These are phyloP conservation scores for Pisolithus sp. DNA, from an alignment of 768 basidiomycete species.

Conservation along the genomic window DNA sequence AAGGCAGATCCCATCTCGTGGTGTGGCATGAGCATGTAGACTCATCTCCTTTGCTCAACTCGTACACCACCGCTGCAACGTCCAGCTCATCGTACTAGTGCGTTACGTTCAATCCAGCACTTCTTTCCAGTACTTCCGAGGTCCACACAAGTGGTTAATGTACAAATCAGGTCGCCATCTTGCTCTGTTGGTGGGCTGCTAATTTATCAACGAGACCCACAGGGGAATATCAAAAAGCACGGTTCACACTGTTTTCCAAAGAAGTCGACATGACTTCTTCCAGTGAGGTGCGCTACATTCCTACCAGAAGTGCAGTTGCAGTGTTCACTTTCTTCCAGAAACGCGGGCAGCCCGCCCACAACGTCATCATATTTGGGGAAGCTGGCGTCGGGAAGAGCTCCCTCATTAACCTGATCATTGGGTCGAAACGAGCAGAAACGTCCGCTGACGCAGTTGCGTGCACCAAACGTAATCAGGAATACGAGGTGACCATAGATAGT, in stretches of 20 bases:
- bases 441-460: conserved; percentile 30
- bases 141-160: not conserved
- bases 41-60: too few species aligned
- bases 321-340: conserved; percentile 5
- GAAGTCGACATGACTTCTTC: not conserved
- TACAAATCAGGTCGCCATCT: not conserved
- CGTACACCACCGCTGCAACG: too few species aligned
- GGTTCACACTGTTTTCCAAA: not conserved
- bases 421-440: conserved; percentile 22
- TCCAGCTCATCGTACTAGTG: too few species aligned
- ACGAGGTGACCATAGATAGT: conserved; percentile 18
- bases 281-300: not conserved
- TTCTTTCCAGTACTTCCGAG: too few species aligned
- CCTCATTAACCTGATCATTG: conserved; percentile 34
- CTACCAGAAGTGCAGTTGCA: not conserved
- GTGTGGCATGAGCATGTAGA: too few species aligned
- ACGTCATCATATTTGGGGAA: conserved; percentile 42
- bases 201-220: not conserved
- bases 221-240: not conserved
- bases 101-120: too few species aligned
- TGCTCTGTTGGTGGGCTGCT: not conserved
- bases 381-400: conserved; percentile 39
- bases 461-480: conserved; percentile 25
- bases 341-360: conserved; percentile 12
- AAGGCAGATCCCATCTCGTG: too few species aligned